These are phyloP conservation scores for Podila verticillata DNA, from an alignment of 192 early-diverging fungal species.

Conservation along the genomic window DNA sequence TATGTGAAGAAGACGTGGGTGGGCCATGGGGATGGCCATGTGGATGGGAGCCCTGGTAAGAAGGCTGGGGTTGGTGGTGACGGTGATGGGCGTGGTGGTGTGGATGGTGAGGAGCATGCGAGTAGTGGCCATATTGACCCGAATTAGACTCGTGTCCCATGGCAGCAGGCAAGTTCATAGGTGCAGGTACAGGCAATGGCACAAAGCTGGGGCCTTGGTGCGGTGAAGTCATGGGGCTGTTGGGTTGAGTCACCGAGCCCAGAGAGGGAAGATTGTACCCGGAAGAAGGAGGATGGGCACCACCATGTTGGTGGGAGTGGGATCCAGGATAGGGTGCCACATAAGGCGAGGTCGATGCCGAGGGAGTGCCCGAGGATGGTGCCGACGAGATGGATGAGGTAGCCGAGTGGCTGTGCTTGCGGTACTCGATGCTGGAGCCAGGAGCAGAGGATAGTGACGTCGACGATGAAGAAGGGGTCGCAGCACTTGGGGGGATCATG, in stretches of 20 bases:
- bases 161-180: conserved; percentile 38
- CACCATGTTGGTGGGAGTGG: conserved; percentile 11
- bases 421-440: conserved; percentile 13
- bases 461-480: background rate
- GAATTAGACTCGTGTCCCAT: conserved; percentile 20
- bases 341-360: conserved; percentile 33
- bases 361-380: conserved; percentile 30
- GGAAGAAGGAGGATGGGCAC: conserved; percentile 5
- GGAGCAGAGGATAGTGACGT: background rate
- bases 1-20: conserved; percentile 7
- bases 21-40: conserved; percentile 9
- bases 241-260: conserved; percentile 27
- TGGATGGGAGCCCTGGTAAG: background rate
- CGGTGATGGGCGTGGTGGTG: background rate
- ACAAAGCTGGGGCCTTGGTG: conserved; percentile 19
- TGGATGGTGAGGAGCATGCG: background rate
- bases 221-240: conserved; percentile 36
- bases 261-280: conserved; percentile 27
- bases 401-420: conserved; percentile 16
- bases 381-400: conserved; percentile 28
- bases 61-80: background rate
- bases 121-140: conserved; percentile 12
- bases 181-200: conserved; percentile 20
- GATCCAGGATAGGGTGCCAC: conserved; percentile 21
- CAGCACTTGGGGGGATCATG: background rate